Conservation (phyloP, 2,329 filamentous ascomycete species). For the Fusarium sulawesiense region DNA sequence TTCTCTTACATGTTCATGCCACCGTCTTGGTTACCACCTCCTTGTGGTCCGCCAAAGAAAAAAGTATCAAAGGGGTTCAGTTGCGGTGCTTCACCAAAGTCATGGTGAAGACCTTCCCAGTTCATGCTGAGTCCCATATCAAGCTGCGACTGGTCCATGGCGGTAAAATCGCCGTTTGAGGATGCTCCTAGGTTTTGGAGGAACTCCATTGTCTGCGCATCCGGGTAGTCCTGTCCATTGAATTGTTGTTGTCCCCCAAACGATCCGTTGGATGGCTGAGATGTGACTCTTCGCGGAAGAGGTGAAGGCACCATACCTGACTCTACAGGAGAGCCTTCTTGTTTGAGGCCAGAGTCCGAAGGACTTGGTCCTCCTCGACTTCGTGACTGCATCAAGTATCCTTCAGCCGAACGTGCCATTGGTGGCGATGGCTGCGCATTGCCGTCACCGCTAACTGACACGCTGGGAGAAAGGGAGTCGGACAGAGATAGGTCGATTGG, state of each 20-base stretch:
- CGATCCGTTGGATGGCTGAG: slow-evolving; percentile 49
- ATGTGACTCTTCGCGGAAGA: slow-evolving; percentile 52
- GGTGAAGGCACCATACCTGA: slow-evolving; percentile 60
- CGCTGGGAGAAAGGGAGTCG: slow-evolving; percentile 54
- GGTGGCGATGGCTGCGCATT: slow-evolving; percentile 55
- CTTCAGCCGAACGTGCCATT: slow-evolving; percentile 50
- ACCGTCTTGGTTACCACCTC: slow-evolving; percentile 37
- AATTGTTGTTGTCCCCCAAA: slow-evolving; percentile 51
- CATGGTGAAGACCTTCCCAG: slow-evolving; percentile 71
- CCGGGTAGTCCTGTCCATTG: slow-evolving; percentile 57
- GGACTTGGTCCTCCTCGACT: slow-evolving; percentile 48
- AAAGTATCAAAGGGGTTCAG: slow-evolving; percentile 79
- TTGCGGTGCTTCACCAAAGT: slow-evolving; percentile 69
- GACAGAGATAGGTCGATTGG: slow-evolving; percentile 53
- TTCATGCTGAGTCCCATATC: slow-evolving; percentile 76
- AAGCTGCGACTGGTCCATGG: slow-evolving; percentile 61
- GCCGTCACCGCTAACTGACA: slow-evolving; percentile 53
- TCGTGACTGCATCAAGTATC: slow-evolving; percentile 49
- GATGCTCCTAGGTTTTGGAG: slow-evolving; percentile 58
- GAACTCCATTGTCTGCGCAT: slow-evolving; percentile 66
- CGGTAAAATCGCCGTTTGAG: slow-evolving; percentile 49
- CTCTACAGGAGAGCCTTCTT: slow-evolving; percentile 52
- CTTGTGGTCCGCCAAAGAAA: slow-evolving; percentile 71
- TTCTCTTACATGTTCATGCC: slow-evolving; percentile 45
- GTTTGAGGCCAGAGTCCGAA: slow-evolving; percentile 45